These are phyloP conservation scores for Pseudozyma thailandica DNA, from an alignment of 1,284 basidiomycete genomes.

Conservation along the genomic window DNA sequence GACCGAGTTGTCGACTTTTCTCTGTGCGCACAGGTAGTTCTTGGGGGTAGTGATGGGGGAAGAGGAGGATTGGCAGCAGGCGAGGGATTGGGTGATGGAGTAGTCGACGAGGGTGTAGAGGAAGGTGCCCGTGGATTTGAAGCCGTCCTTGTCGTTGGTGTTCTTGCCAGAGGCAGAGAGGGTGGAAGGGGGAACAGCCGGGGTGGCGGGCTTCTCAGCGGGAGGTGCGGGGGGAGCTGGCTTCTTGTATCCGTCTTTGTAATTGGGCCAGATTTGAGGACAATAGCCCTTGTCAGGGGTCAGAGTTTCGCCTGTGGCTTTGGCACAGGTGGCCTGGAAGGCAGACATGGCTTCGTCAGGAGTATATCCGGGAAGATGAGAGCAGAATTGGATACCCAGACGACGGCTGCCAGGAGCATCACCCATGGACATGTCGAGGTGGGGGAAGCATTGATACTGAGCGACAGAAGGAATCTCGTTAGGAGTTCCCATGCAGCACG, in stretches of 20 bases:
- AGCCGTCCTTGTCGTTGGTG: constrained; percentile 33
- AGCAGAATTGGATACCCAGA: constrained; percentile 26
- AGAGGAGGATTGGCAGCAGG: constrained; percentile 21
- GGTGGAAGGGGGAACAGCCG: neutral
- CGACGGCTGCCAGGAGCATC: constrained; percentile 12
- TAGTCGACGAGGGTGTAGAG: constrained; percentile 35
- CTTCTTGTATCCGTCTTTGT: constrained; percentile 19
- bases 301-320: constrained; percentile 1
- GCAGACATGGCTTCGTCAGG: neutral
- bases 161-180: constrained; percentile 4
- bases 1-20: constrained; percentile 9
- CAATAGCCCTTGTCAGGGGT: constrained; percentile 18
- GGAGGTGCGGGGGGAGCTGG: constrained; percentile 9
- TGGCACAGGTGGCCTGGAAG: constrained; percentile 14
- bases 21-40: constrained; percentile 31
- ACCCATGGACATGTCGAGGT: constrained; percentile 9
- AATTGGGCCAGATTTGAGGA: constrained; percentile 36
- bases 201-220: neutral
- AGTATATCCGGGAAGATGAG: constrained; percentile 5
- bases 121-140: constrained; percentile 31
- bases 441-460: constrained; percentile 15
- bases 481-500: constrained; percentile 26
- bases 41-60: constrained; percentile 20
- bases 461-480: neutral
- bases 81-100: constrained; percentile 22